Conservation (phyloP, 1,284 basidiomycete species). For the Lignosus rhinocerotis region DNA sequence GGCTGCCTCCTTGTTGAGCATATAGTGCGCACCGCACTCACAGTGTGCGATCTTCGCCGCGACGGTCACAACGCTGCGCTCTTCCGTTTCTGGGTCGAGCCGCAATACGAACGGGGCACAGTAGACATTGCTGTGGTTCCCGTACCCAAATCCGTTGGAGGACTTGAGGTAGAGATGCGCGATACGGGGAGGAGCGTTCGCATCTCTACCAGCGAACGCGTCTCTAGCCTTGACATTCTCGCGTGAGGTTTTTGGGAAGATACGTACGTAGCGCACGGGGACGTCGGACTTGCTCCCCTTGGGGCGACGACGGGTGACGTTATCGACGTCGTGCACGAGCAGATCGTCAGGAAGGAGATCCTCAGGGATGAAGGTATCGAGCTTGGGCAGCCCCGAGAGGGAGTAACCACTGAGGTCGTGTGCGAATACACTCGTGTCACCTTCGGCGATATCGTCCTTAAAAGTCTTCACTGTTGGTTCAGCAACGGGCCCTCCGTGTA, state of each 20-base stretch:
- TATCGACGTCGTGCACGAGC: slow-evolving; percentile 30
- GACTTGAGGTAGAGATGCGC: slow-evolving; percentile 29
- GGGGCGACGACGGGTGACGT: neutral
- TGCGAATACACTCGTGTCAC: neutral
- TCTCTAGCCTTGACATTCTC: neutral
- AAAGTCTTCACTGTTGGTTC: neutral
- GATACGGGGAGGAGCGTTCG: neutral
- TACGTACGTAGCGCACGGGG: slow-evolving; percentile 19
- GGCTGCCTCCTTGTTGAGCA: slow-evolving; percentile 41
- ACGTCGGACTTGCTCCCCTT: neutral
- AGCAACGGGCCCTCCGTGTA: neutral
- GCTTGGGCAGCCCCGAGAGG: slow-evolving; percentile 13
- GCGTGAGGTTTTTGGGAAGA: slow-evolving; percentile 21
- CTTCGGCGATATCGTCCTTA: neutral
- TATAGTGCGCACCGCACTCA: slow-evolving; percentile 19
- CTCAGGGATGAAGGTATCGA: slow-evolving; percentile 33
- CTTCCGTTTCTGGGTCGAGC: slow-evolving; percentile 21
- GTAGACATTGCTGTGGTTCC: slow-evolving; percentile 36
- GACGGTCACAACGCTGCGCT: slow-evolving; percentile 30
- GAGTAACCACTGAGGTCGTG: slow-evolving; percentile 1
- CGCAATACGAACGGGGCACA: slow-evolving; percentile 33
- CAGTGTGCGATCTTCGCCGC: slow-evolving; percentile 33
- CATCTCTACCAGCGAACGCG: neutral
- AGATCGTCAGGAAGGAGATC: slow-evolving; percentile 33
- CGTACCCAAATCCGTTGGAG: slow-evolving; percentile 31